Evolutionary conservation across 495 filamentous ascomycete species (phyloP).

Genomic region (Mycothermus thermophilus): DNA sequence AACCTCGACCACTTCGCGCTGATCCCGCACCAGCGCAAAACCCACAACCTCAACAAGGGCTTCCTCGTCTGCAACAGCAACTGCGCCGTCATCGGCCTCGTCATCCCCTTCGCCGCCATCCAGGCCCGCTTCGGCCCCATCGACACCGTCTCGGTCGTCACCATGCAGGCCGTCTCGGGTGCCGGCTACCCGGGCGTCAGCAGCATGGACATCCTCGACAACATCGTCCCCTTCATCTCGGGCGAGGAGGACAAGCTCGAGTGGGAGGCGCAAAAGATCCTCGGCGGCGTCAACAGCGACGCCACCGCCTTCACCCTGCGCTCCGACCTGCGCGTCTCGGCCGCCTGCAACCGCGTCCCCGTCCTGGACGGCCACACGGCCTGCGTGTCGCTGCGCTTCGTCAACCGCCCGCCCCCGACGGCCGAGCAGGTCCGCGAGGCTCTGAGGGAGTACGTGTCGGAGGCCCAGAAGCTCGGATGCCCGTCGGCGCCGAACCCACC

Average conservation of each 20-base stretch:
- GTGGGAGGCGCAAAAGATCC: constrained; percentile 74
- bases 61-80: constrained; percentile 85
- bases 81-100: constrained; percentile 79
- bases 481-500: constrained; percentile 60
- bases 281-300: constrained; percentile 51
- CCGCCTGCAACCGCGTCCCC: constrained; percentile 69
- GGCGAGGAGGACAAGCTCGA: constrained; percentile 84
- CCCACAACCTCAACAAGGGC: constrained; percentile 54
- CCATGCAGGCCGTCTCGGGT: constrained; percentile 77
- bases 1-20: constrained; percentile 66
- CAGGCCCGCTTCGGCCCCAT: constrained; percentile 63
- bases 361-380: constrained; percentile 78
- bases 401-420: constrained; percentile 36
- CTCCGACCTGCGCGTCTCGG: constrained; percentile 49
- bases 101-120: constrained; percentile 77
- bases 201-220: constrained; percentile 60
- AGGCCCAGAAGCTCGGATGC: constrained; percentile 59
- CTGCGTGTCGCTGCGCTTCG: constrained; percentile 66
- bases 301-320: constrained; percentile 54
- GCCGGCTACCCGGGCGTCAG: constrained; percentile 81
- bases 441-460: constrained; percentile 57
- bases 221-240: constrained; percentile 74
- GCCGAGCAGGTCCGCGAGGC: constrained; percentile 57
- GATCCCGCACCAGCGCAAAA: constrained; percentile 59
- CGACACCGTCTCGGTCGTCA: constrained; percentile 64